These are phyloP conservation scores for Neurospora sp. DNA, from an alignment of 495 filamentous ascomycete species.

Conservation along the genomic window DNA sequence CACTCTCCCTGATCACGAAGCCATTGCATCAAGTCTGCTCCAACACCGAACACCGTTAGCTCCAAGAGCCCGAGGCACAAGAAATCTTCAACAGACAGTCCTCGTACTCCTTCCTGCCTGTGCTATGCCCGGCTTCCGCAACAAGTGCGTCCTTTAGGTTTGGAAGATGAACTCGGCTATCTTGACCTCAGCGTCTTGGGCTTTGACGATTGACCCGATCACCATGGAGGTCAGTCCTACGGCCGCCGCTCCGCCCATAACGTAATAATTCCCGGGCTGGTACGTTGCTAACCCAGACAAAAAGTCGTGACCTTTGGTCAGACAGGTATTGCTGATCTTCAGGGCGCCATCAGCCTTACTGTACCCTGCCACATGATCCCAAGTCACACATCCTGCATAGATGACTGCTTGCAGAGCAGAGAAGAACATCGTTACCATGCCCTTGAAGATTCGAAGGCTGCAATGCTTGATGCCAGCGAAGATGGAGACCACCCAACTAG, in stretches of 20 bases:
- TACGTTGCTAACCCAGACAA: not conserved
- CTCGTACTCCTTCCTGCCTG: too few relatives aligned
- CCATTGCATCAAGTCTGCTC: too few relatives aligned
- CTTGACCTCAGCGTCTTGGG: not conserved
- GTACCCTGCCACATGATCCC: not conserved
- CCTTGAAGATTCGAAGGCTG: not conserved
- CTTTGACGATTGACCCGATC: not conserved
- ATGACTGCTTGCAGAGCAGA: not conserved
- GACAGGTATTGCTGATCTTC: not conserved
- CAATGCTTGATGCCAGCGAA: not conserved
- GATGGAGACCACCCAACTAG: not conserved
- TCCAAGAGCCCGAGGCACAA: too few relatives aligned
- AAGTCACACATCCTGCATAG: not conserved
- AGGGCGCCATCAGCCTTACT: not conserved
- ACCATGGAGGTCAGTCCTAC: not conserved
- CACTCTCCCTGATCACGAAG: not conserved
- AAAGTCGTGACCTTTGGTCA: not conserved
- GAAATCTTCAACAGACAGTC: too few relatives aligned
- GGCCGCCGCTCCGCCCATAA: not conserved
- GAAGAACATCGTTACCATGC: not conserved
- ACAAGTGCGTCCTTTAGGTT: not conserved
- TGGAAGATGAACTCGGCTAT: not conserved
- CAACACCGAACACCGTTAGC: too few relatives aligned
- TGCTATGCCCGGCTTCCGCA: not conserved
- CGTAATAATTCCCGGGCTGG: not conserved